phyloP scores from a whole-genome alignment of 1,139 yeast species.

The Scheffersomyces illinoinensis region DNA sequence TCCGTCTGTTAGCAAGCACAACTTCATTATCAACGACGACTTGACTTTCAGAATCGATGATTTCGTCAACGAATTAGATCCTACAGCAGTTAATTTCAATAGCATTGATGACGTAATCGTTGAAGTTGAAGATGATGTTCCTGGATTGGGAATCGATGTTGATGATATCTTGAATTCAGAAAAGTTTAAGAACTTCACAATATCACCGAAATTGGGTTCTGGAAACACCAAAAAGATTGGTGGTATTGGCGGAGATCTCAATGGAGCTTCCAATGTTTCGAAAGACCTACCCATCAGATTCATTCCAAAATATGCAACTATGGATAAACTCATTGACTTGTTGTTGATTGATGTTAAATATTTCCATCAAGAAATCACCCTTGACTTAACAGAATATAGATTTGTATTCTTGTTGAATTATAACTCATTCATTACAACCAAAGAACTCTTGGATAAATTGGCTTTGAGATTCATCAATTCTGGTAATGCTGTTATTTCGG shows the following conservation, averaged over 20 bases:
- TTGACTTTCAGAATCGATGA: slow-evolving; percentile 43
- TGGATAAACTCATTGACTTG: slow-evolving; percentile 44
- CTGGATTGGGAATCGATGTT: slow-evolving; percentile 47
- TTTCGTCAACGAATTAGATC: slow-evolving; percentile 34
- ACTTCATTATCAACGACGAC: slow-evolving; percentile 33
- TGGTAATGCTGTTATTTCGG: slow-evolving; percentile 50
- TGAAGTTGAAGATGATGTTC: slow-evolving; percentile 39
- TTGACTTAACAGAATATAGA: slow-evolving; percentile 47
- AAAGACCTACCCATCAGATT: slow-evolving; percentile 16
- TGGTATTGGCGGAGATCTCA: slow-evolving; percentile 1
- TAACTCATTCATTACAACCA: slow-evolving; percentile 43
- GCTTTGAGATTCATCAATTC: slow-evolving; percentile 47
- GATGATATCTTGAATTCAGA: slow-evolving; percentile 47
- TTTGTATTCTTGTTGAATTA: slow-evolving; percentile 46
- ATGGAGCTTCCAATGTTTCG: background rate
- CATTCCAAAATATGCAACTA: slow-evolving; percentile 43
- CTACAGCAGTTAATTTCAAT: slow-evolving; percentile 19
- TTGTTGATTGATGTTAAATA: slow-evolving; percentile 41
- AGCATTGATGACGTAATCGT: slow-evolving; percentile 27
- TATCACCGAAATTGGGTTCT: slow-evolving; percentile 18
- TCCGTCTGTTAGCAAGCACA: slow-evolving; percentile 25
- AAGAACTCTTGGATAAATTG: slow-evolving; percentile 42
- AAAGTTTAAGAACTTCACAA: slow-evolving; percentile 37
- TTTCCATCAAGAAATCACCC: slow-evolving; percentile 36
- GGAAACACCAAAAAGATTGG: background rate